Conservation (phyloP, 2,329 filamentous ascomycete genomes). For the Colletotrichum sp. region DNA sequence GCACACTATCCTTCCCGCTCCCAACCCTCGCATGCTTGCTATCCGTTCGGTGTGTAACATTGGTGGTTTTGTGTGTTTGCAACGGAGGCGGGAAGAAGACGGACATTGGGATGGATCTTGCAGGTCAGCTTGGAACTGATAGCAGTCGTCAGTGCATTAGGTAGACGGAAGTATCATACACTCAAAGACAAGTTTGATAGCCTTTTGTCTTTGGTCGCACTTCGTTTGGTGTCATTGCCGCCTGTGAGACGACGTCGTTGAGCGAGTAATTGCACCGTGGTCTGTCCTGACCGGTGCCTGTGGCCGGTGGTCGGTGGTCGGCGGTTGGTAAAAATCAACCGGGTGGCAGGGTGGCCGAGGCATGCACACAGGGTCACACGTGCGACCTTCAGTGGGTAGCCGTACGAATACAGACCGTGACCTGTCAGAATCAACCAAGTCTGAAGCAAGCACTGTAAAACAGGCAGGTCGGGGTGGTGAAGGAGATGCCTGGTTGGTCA, state of each 20-base stretch:
- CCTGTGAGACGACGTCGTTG: background rate
- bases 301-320: background rate
- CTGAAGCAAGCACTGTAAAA: constrained; percentile 13
- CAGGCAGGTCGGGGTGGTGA: background rate
- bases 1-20: background rate
- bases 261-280: constrained; percentile 4
- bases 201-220: background rate
- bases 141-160: constrained; percentile 3
- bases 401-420: background rate
- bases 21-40: background rate
- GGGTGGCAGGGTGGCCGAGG: background rate
- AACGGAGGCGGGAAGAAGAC: background rate
- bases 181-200: background rate
- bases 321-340: background rate
- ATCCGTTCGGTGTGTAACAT: constrained; percentile 11
- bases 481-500: constrained; percentile 7
- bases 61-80: background rate
- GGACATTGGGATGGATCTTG: constrained; percentile 7
- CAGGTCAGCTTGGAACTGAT: constrained; percentile 4
- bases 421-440: background rate
- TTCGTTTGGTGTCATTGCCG: background rate
- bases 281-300: background rate
- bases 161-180: constrained; percentile 13
- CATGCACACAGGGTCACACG: background rate
- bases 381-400: background rate